phyloP scores from a whole-genome alignment of 225 moss, liverwort and hornwort genomes.

The Antitrichia curtipendula region DNA sequence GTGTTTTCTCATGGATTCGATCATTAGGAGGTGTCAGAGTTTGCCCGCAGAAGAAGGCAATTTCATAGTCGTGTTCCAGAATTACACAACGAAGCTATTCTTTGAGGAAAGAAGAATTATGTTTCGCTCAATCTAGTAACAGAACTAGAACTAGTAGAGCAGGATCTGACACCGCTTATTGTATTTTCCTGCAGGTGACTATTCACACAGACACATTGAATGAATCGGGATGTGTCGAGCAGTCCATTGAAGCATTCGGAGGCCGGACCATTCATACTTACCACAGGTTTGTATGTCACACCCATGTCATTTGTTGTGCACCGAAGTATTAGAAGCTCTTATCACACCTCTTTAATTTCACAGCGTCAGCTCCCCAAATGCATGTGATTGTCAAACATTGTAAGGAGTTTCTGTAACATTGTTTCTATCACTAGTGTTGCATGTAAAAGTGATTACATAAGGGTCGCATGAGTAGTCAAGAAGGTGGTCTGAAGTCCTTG shows the following conservation, averaged over 20 bases:
- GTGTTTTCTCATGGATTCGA: not conserved
- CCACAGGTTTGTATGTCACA: constrained; percentile 50
- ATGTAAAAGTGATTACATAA: not conserved
- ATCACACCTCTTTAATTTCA: not conserved
- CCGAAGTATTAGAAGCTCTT: not conserved
- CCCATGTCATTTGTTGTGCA: not conserved
- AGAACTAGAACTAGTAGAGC: not conserved
- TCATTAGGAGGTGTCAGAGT: not conserved
- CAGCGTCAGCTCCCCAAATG: too few species aligned
- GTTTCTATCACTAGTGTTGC: too few species aligned
- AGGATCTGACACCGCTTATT: not conserved
- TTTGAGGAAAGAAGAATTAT: not conserved
- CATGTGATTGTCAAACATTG: not conserved
- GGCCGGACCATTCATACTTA: constrained; percentile 92
- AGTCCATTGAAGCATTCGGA: constrained; percentile 78
- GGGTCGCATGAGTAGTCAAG: not conserved
- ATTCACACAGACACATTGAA: constrained; percentile 97
- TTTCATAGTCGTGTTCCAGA: not conserved
- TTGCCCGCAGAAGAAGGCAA: not conserved
- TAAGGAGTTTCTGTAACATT: not conserved
- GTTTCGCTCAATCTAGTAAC: not conserved
- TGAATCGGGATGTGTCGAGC: constrained; percentile 95
- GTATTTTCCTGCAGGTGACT: constrained; percentile 47
- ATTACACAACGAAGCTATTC: not conserved
- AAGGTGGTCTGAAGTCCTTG: not conserved